These are phyloP conservation scores for Metarhizium anisopliae DNA, from an alignment of 2,329 filamentous ascomycete genomes.

Conservation along the genomic window DNA sequence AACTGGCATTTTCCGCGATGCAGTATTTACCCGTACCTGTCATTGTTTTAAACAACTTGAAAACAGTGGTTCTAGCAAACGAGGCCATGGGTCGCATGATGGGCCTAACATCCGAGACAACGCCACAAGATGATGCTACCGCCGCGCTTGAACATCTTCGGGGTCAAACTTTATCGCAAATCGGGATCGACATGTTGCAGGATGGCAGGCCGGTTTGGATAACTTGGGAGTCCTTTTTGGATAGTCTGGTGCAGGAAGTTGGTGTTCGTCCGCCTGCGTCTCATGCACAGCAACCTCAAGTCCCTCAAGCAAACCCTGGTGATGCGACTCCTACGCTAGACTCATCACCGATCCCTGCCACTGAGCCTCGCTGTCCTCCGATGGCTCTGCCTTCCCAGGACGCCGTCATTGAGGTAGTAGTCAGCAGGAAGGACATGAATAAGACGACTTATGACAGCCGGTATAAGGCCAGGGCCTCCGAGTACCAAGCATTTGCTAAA, in stretches of 20 bases:
- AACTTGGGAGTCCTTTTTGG: conserved; percentile 50
- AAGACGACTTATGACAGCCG: conserved; percentile 27
- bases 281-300: conserved; percentile 11
- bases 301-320: conserved; percentile 17
- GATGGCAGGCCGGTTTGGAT: conserved; percentile 53
- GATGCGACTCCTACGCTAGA: conserved; percentile 28
- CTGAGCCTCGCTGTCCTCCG: conserved; percentile 22
- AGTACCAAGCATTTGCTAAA: conserved; percentile 48
- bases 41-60: conserved; percentile 57
- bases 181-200: conserved; percentile 66
- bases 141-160: conserved; percentile 50
- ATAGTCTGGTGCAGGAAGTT: conserved; percentile 39
- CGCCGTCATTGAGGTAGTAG: conserved; percentile 58
- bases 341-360: conserved; percentile 11
- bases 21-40: conserved; percentile 68
- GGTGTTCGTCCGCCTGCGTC: conserved; percentile 18
- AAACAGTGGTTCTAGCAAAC: conserved; percentile 66
- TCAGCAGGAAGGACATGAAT: conserved; percentile 40
- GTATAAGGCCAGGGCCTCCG: conserved; percentile 25
- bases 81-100: conserved; percentile 61
- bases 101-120: conserved; percentile 41
- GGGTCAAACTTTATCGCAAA: conserved; percentile 57
- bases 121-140: conserved; percentile 30
- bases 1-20: conserved; percentile 57
- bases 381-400: conserved; percentile 37